These are phyloP conservation scores for Coccomyxa sp. DNA, from an alignment of 139 green algal species.

Conservation along the genomic window DNA sequence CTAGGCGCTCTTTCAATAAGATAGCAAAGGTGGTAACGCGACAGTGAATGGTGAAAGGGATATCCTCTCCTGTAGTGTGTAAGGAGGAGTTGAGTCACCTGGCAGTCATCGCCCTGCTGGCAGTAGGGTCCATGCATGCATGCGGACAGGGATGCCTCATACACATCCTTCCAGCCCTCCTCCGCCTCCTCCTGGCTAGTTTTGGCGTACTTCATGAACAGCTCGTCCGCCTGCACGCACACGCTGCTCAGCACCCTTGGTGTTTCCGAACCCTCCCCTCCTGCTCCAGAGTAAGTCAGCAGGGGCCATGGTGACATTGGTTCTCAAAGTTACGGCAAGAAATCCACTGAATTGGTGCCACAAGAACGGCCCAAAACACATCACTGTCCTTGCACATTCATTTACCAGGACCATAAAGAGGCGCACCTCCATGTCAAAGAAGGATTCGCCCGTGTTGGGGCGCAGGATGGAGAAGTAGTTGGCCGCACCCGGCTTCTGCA, in stretches of 20 bases:
- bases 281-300: neutral
- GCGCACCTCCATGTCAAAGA: constrained; percentile 78
- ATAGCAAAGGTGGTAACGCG: too few species aligned
- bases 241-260: neutral
- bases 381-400: too few species aligned
- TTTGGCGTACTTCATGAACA: constrained; percentile 59
- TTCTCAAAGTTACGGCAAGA: neutral
- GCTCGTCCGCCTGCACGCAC: constrained; percentile 39
- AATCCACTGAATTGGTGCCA: too few species aligned
- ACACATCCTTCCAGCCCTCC: constrained; percentile 55
- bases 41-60: too few species aligned
- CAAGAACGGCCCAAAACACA: too few species aligned
- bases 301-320: too few species aligned
- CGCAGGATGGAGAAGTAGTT: constrained; percentile 41
- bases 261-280: neutral
- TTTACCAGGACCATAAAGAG: too few species aligned
- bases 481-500: constrained; percentile 40
- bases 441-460: constrained; percentile 63
- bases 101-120: constrained; percentile 43
- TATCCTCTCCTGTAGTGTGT: too few species aligned
- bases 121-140: constrained; percentile 74
- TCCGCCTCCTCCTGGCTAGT: constrained; percentile 35
- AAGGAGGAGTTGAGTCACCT: constrained; percentile 17
- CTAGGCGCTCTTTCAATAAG: too few species aligned
- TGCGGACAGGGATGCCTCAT: constrained; percentile 29